phyloP scores from a whole-genome alignment of 257 asterid species.

The Buddleja alternifolia region DNA sequence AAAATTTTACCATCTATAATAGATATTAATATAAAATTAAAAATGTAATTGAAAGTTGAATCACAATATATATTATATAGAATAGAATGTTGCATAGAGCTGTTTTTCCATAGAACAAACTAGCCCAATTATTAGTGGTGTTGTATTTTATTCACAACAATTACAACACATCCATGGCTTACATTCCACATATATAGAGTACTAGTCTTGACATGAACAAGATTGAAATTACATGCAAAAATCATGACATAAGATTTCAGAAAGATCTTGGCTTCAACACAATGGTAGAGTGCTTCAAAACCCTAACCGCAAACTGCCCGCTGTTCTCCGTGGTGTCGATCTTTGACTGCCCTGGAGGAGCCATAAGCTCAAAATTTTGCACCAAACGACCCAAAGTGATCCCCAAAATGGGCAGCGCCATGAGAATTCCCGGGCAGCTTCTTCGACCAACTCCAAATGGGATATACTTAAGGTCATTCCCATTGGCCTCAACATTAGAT shows the following conservation, averaged over 20 bases:
- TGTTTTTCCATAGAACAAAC: too few relatives aligned
- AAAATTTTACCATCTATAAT: too few relatives aligned
- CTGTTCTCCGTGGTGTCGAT: slow-evolving; percentile 69
- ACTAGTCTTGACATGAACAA: neutral
- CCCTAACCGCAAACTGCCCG: slow-evolving; percentile 74
- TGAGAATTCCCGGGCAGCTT: slow-evolving; percentile 85
- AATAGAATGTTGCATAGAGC: neutral
- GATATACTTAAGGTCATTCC: slow-evolving; percentile 68
- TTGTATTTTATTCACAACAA: too few relatives aligned
- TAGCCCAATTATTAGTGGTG: too few relatives aligned
- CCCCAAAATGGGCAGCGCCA: slow-evolving; percentile 73
- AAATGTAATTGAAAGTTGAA: too few relatives aligned
- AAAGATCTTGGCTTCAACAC: slow-evolving; percentile 60
- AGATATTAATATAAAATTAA: too few relatives aligned
- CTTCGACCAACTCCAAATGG: slow-evolving; percentile 88
- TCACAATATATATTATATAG: too few relatives aligned
- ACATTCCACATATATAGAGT: neutral
- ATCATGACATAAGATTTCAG: neutral
- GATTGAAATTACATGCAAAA: too few relatives aligned
- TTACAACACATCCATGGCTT: too few relatives aligned
- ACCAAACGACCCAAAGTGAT: slow-evolving; percentile 79
- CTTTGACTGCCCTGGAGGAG: slow-evolving; percentile 69
- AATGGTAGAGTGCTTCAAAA: slow-evolving; percentile 65
- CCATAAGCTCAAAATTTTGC: slow-evolving; percentile 75
- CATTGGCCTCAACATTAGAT: slow-evolving; percentile 63